Conservation (phyloP, 805 yeast species). For the Metschnikowia drakensbergensis region DNA sequence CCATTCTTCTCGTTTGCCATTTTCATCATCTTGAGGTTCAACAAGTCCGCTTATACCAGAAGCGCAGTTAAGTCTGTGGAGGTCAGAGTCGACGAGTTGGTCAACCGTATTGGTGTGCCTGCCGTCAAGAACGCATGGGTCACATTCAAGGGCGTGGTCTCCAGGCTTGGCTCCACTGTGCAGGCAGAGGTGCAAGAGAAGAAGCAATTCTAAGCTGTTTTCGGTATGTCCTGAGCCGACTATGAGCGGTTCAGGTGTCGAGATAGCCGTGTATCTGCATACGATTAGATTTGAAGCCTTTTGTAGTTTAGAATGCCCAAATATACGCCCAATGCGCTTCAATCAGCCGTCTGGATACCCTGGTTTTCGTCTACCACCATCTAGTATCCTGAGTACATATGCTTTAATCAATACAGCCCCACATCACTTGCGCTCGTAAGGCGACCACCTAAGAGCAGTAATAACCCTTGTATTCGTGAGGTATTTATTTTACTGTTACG, state of each 20-base stretch:
- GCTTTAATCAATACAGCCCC: too few relatives aligned
- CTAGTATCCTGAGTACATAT: too few relatives aligned
- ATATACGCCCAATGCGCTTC: too few relatives aligned
- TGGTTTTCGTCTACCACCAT: too few relatives aligned
- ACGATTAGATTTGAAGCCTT: neutral
- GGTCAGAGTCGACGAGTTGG: constrained; percentile 40
- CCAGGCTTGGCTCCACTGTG: constrained; percentile 28
- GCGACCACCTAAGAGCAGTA: too few relatives aligned
- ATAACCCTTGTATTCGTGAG: too few relatives aligned
- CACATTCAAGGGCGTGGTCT: constrained; percentile 28
- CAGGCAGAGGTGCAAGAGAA: constrained; percentile 38
- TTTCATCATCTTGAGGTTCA: constrained; percentile 76
- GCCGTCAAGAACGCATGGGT: constrained; percentile 37
- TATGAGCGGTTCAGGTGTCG: too few relatives aligned
- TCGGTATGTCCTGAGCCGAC: neutral
- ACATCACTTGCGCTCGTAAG: too few relatives aligned
- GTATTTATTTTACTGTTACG: too few relatives aligned
- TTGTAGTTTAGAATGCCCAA: too few relatives aligned
- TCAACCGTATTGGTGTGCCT: constrained; percentile 28
- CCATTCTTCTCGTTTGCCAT: constrained; percentile 50
- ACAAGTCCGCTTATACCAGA: constrained; percentile 70
- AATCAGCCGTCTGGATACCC: too few relatives aligned
- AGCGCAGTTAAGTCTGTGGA: constrained; percentile 65
- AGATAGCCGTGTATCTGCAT: neutral
- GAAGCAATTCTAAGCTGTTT: constrained; percentile 6